Conservation (phyloP, 352 stramenopile genomes). For the Phytopythium chamaehyphon region DNA sequence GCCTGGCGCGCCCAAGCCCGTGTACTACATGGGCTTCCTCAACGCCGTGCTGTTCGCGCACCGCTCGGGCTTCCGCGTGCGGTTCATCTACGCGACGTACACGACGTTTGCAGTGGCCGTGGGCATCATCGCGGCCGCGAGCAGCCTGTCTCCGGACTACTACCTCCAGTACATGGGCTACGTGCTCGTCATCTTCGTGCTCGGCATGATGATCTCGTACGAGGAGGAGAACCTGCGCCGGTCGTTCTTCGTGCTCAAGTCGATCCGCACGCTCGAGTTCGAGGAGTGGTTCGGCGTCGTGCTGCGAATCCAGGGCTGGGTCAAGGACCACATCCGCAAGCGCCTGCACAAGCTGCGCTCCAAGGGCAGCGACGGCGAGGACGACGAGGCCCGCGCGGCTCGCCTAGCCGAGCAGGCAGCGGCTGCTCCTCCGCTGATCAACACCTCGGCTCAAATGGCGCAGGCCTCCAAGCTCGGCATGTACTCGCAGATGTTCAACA, state of each 20-base stretch:
- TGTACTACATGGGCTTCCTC: conserved; percentile 83
- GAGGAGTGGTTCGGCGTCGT: conserved; percentile 78
- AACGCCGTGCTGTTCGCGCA: conserved; percentile 78
- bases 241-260: conserved; percentile 81
- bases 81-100: conserved; percentile 77
- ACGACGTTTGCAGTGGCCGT: conserved; percentile 61
- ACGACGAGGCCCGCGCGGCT: conserved; percentile 9
- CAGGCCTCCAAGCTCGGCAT: conserved; percentile 74
- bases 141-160: conserved; percentile 40
- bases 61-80: conserved; percentile 70
- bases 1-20: conserved; percentile 46
- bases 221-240: conserved; percentile 76
- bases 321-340: conserved; percentile 63
- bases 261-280: conserved; percentile 75
- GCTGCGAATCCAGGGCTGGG: conserved; percentile 67
- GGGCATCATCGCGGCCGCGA: conserved; percentile 61
- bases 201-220: conserved; percentile 86
- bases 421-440: conserved; percentile 33
- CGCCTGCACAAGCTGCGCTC: conserved; percentile 46
- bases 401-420: conserved; percentile 1
- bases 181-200: conserved; percentile 56
- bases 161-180: conserved; percentile 73
- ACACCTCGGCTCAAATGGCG: conserved; percentile 70
- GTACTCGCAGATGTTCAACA: conserved; percentile 78
- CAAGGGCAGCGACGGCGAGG: conserved; percentile 39